A percentile compares a stretch with the other conserved stretches of the same genome.
Conservation (phyloP, 2,329 filamentous ascomycete genomes). For the Aureobasidium sp. region DNA sequence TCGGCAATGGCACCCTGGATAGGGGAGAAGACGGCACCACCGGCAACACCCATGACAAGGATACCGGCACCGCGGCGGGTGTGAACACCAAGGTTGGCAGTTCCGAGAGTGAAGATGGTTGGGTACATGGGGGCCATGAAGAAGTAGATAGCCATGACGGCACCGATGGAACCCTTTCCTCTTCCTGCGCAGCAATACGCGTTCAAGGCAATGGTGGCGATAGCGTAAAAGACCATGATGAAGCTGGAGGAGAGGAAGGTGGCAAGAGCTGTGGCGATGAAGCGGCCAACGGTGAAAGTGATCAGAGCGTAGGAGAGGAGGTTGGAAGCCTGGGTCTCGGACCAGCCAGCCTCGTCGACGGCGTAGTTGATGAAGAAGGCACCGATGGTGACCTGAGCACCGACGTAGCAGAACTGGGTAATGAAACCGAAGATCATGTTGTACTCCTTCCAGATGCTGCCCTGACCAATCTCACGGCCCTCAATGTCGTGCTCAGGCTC, state of each 20-base stretch:
- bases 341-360: constrained; percentile 25
- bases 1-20: constrained; percentile 33
- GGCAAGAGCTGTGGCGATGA: constrained; percentile 29
- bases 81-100: constrained; percentile 31
- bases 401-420: constrained; percentile 31
- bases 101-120: constrained; percentile 26
- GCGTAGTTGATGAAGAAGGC: constrained; percentile 34
- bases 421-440: constrained; percentile 32
- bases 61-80: constrained; percentile 33
- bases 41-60: constrained; percentile 31
- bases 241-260: constrained; percentile 29
- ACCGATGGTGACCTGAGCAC: constrained; percentile 29
- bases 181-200: constrained; percentile 26
- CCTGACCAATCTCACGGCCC: constrained; percentile 24
- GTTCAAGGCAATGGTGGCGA: constrained; percentile 26
- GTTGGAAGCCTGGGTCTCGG: constrained; percentile 24
- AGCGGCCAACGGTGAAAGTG: constrained; percentile 32
- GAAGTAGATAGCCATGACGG: constrained; percentile 31
- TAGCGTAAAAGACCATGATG: constrained; percentile 26
- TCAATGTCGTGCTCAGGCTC: constrained; percentile 23
- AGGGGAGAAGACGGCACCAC: constrained; percentile 28
- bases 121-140: constrained; percentile 28
- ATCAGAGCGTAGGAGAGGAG: constrained; percentile 32
- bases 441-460: constrained; percentile 31
- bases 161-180: constrained; percentile 24